A percentile compares a stretch with the other conserved stretches of the same genome.
Conservation (phyloP, 345 rosid species). For the Crucihimalaya himalaica region DNA sequence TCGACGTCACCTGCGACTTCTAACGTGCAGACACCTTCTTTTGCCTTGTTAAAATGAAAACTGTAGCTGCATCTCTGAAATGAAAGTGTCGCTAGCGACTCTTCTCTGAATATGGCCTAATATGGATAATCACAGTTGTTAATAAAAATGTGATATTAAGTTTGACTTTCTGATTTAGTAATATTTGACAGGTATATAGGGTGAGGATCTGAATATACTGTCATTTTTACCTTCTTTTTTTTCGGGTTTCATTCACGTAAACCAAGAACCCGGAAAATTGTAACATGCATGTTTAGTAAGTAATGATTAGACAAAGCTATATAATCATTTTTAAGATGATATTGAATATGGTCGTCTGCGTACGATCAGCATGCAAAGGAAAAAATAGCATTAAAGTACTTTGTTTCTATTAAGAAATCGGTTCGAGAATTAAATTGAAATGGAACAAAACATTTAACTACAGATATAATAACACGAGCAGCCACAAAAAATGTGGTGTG, state of each 20-base stretch:
- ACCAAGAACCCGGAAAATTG: neutral
- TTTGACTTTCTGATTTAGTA: too few species aligned
- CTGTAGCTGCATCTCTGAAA: too few species aligned
- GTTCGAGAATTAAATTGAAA: neutral
- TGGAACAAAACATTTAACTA: neutral
- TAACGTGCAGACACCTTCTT: too few species aligned
- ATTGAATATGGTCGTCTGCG: neutral
- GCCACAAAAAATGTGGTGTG: neutral
- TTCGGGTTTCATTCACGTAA: neutral
- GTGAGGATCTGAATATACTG: neutral
- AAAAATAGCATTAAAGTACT: neutral
- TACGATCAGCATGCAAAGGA: neutral
- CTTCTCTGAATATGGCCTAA: too few species aligned
- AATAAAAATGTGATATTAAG: neutral
- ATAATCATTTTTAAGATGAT: neutral
- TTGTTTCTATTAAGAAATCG: neutral
- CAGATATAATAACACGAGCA: slow-evolving; percentile 1
- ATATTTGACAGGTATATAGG: neutral
- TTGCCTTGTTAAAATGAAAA: too few species aligned
- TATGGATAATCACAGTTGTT: too few species aligned
- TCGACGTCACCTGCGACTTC: too few species aligned
- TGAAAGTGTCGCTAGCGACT: too few species aligned
- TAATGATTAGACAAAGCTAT: neutral
- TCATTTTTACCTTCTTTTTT: neutral
- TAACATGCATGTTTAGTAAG: neutral